Conservation (phyloP, 2,329 filamentous ascomycete species). For the Xylariaceae sp. region DNA sequence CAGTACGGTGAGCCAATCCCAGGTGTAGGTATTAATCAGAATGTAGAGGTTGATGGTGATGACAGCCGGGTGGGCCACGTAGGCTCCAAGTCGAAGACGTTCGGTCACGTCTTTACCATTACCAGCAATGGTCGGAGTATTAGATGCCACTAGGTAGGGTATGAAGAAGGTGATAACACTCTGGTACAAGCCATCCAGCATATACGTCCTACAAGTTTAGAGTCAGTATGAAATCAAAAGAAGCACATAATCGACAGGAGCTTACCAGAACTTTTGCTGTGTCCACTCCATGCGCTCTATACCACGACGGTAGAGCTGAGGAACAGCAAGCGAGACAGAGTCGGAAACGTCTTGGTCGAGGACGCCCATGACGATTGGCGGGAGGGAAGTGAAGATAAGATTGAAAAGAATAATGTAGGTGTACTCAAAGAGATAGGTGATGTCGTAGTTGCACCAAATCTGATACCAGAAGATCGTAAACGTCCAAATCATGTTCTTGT, state of each 20-base stretch:
- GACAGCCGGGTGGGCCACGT: constrained; percentile 78
- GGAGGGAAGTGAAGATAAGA: constrained; percentile 90
- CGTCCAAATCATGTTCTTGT: constrained; percentile 99
- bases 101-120: constrained; percentile 74
- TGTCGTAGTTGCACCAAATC: constrained; percentile 92
- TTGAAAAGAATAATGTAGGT: constrained; percentile 97
- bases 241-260: constrained; percentile 17
- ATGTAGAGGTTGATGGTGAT: constrained; percentile 91
- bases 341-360: constrained; percentile 96
- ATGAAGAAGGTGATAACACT: constrained; percentile 91
- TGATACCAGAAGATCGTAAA: constrained; percentile 97
- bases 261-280: constrained; percentile 90
- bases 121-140: constrained; percentile 63
- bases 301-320: constrained; percentile 88
- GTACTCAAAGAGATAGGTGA: constrained; percentile 95
- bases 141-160: constrained; percentile 72
- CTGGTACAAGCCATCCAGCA: constrained; percentile 92
- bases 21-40: constrained; percentile 91
- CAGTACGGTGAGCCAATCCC: constrained; percentile 93
- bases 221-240: constrained; percentile 17
- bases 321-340: constrained; percentile 86
- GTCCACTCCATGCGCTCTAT: constrained; percentile 98
- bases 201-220: constrained; percentile 64
- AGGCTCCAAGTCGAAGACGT: constrained; percentile 77
- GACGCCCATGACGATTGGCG: constrained; percentile 92